These are phyloP conservation scores for Inga laurina DNA, from an alignment of 306 rosid species.

Conservation along the genomic window DNA sequence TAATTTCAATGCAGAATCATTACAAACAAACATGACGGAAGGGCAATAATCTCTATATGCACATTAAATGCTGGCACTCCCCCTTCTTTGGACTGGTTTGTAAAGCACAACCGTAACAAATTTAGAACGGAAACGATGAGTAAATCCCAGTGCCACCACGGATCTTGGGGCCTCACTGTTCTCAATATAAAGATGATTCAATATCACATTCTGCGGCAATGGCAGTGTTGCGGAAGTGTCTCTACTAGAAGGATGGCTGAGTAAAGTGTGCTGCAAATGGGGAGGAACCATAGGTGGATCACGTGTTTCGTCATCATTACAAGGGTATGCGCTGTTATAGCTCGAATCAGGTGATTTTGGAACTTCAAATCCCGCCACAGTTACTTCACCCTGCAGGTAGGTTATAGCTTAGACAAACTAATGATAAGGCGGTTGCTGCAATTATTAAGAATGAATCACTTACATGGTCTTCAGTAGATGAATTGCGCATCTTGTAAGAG, in stretches of 20 bases:
- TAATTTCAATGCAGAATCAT: constrained; percentile 28
- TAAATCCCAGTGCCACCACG: constrained; percentile 82
- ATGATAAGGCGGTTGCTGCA: constrained; percentile 21
- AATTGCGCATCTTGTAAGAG: constrained; percentile 68
- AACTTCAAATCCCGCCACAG: constrained; percentile 86
- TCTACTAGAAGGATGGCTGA: constrained; percentile 59
- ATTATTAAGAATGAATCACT: constrained; percentile 40
- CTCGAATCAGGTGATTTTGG: constrained; percentile 85
- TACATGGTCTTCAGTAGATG: constrained; percentile 58
- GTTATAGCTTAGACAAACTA: constrained; percentile 29
- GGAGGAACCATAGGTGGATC: constrained; percentile 90
- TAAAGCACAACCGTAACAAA: constrained; percentile 91
- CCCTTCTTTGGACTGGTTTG: constrained; percentile 91
- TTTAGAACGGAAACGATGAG: constrained; percentile 90
- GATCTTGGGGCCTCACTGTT: constrained; percentile 77
- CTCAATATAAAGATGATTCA: constrained; percentile 96
- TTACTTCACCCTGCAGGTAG: constrained; percentile 67
- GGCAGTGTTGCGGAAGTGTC: constrained; percentile 65
- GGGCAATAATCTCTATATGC: constrained; percentile 24
- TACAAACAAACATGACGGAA: constrained; percentile 27
- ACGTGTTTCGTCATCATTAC: constrained; percentile 75
- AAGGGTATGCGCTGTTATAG: constrained; percentile 70
- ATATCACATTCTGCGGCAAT: constrained; percentile 61
- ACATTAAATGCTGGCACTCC: constrained; percentile 44
- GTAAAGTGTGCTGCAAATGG: constrained; percentile 74